Percentiles rank a stretch among this genome's conserved stretches.
Evolutionary conservation across 2,329 filamentous ascomycete species (phyloP).

Genomic region (Zymoseptoria pseudotritici): DNA sequence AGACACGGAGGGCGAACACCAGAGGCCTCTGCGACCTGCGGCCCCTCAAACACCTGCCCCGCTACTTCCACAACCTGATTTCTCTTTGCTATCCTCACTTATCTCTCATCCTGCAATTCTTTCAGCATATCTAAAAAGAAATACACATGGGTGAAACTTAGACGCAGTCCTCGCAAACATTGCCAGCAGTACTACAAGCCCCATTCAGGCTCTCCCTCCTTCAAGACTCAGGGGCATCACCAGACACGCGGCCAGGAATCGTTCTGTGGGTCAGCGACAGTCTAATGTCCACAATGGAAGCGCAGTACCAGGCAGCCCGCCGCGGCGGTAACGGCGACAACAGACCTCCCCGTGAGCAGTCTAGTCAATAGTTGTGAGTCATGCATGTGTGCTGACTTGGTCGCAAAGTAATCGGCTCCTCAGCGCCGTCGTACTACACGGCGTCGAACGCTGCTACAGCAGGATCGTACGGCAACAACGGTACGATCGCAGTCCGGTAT

Average conservation of each 20-base stretch:
- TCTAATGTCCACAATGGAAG: background rate
- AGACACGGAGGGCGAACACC: background rate
- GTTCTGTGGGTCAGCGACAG: background rate
- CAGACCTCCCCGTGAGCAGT: background rate
- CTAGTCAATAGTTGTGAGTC: no score
- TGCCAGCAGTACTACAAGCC: background rate
- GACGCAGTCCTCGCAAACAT: background rate
- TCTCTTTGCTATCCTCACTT: background rate
- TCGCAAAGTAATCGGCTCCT: background rate
- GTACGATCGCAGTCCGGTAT: background rate
- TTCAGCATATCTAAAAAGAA: background rate
- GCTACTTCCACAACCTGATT: background rate
- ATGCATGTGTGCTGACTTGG: background rate
- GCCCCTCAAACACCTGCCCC: background rate
- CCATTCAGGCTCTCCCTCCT: background rate
- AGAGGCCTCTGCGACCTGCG: background rate
- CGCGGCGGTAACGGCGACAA: background rate
- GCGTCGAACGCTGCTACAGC: background rate
- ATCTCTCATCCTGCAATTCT: background rate
- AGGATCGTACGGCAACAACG: background rate
- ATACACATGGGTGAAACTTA: background rate
- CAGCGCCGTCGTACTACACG: background rate
- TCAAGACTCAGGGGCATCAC: background rate
- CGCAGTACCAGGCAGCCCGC: background rate
- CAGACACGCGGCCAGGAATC: background rate